A percentile compares a stretch with the other conserved stretches of the same genome.
phyloP scores from a whole-genome alignment of 2,329 filamentous ascomycete species.

The Cladophialophora bantiana region DNA sequence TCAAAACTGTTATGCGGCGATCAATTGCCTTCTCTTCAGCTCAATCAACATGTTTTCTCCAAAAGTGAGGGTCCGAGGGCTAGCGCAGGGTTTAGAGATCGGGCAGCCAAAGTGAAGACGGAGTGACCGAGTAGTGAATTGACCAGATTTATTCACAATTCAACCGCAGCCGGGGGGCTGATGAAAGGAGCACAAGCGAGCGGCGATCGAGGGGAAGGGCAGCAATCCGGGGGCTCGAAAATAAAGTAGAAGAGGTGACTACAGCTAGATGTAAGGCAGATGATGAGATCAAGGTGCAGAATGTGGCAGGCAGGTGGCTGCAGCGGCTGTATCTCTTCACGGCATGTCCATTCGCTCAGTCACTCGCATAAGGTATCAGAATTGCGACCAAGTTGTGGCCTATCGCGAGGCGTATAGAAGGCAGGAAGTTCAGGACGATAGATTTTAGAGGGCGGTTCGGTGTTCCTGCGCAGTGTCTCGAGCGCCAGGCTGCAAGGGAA shows the following conservation, averaged over 20 bases:
- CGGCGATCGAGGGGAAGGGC: slow-evolving; percentile 12
- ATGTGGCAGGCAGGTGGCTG: slow-evolving; percentile 13
- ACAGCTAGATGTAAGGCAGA: slow-evolving; percentile 18
- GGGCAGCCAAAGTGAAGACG: slow-evolving; percentile 6
- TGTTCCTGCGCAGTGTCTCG: slow-evolving; percentile 28
- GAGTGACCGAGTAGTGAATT: not conserved
- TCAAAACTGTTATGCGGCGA: slow-evolving; percentile 27
- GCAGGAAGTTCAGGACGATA: slow-evolving; percentile 15
- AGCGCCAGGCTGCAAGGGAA: slow-evolving; percentile 22
- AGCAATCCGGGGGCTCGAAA: not conserved
- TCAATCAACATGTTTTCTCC: slow-evolving; percentile 34
- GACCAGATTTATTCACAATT: slow-evolving; percentile 12
- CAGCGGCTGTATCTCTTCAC: slow-evolving; percentile 14
- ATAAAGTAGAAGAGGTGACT: not conserved
- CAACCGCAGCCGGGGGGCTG: slow-evolving; percentile 11
- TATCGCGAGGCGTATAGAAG: slow-evolving; percentile 16
- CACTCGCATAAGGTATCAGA: slow-evolving; percentile 16
- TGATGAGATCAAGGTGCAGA: slow-evolving; percentile 24
- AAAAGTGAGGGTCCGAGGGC: not conserved
- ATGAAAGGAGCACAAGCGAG: slow-evolving; percentile 11
- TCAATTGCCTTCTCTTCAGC: slow-evolving; percentile 32
- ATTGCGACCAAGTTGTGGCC: slow-evolving; percentile 8
- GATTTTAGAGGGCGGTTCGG: slow-evolving; percentile 15
- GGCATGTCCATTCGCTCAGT: slow-evolving; percentile 19
- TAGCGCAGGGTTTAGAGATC: not conserved